Percentiles rank a stretch among this genome's conserved stretches.
These are phyloP conservation scores for Arabidopsis suecica DNA, from an alignment of 345 rosid genomes.

Conservation along the genomic window DNA sequence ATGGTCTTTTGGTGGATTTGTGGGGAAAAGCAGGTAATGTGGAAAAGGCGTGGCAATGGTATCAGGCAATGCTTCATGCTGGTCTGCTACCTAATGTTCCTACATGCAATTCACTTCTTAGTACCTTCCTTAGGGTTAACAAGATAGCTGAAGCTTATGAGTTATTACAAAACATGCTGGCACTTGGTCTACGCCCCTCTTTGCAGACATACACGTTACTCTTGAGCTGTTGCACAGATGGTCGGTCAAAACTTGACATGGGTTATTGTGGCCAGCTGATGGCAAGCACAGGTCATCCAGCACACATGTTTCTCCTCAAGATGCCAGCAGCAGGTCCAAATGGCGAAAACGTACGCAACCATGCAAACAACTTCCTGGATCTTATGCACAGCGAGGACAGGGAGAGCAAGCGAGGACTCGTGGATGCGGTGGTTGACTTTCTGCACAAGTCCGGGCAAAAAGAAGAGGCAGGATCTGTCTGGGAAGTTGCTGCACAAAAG, in stretches of 20 bases:
- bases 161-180: conserved; percentile 76
- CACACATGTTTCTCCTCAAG: conserved; percentile 74
- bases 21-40: conserved; percentile 95
- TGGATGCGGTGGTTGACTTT: conserved; percentile 88
- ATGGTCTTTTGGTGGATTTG: conserved; percentile 87
- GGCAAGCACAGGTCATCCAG: conserved; percentile 84
- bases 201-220: conserved; percentile 89
- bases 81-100: conserved; percentile 93
- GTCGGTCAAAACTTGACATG: conserved; percentile 69
- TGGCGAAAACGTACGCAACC: conserved; percentile 86
- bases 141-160: conserved; percentile 71
- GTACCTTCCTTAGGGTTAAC: conserved; percentile 80
- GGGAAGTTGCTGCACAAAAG: conserved; percentile 90
- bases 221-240: conserved; percentile 88
- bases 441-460: conserved; percentile 91
- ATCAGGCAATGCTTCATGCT: conserved; percentile 75
- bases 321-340: conserved; percentile 87
- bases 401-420: conserved; percentile 96
- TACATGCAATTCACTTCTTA: conserved; percentile 91
- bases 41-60: conserved; percentile 87
- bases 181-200: conserved; percentile 71
- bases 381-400: conserved; percentile 94
- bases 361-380: conserved; percentile 74
- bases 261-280: conserved; percentile 77
- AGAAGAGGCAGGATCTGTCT: conserved; percentile 91